Percentiles rank a stretch among this genome's conserved stretches.
phyloP scores from a whole-genome alignment of 306 rosid species.

The Vachellia pachyceras region DNA sequence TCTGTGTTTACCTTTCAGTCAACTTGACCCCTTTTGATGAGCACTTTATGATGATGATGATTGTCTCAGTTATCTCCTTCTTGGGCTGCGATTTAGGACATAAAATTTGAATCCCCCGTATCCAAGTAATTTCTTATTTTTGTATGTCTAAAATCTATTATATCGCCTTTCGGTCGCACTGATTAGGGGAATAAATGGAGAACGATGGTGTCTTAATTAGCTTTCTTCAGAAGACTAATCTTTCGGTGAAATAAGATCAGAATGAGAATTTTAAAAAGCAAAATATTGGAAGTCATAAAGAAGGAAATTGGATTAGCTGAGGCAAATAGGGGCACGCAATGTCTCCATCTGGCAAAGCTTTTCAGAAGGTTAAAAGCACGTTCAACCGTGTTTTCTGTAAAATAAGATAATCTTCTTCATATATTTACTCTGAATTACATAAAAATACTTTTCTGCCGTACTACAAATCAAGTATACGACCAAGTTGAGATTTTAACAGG shows the following conservation, averaged over 20 bases:
- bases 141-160: not conserved
- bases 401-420: too few relatives aligned
- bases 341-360: too few relatives aligned
- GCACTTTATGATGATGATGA: not conserved
- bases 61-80: constrained; percentile 8
- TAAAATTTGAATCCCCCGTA: not conserved
- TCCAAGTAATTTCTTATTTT: not conserved
- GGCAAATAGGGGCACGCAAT: not conserved
- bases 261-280: not conserved
- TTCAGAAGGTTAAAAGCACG: too few relatives aligned
- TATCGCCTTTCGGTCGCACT: constrained; percentile 3
- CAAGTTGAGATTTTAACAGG: not conserved
- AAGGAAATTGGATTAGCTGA: not conserved
- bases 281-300: not conserved
- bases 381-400: too few relatives aligned
- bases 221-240: not conserved
- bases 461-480: too few relatives aligned
- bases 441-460: too few relatives aligned
- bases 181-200: not conserved
- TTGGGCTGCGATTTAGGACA: not conserved
- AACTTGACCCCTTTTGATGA: not conserved
- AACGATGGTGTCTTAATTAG: not conserved
- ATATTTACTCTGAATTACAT: too few relatives aligned
- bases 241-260: not conserved
- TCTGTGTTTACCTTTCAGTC: not conserved